Percentiles rank a stretch among this genome's conserved stretches.
Evolutionary conservation across 768 basidiomycete genomes (phyloP).

Genomic region (Pleurotus giganteus): DNA sequence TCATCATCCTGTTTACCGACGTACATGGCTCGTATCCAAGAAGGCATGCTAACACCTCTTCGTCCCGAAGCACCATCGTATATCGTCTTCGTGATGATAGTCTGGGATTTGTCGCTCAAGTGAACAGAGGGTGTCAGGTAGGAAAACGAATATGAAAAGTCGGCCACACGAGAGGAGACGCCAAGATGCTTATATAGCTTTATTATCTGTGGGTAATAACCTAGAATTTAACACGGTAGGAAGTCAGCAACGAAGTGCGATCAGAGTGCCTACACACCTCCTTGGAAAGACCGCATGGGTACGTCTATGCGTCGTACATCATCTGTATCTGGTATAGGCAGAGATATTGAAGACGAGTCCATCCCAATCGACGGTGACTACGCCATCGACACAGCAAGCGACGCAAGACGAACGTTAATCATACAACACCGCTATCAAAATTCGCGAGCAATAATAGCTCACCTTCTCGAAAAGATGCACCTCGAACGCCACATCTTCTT

Average conservation of each 20-base stretch:
- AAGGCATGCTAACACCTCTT: conserved; percentile 52
- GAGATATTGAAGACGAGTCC: conserved; percentile 60
- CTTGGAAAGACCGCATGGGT: conserved; percentile 82
- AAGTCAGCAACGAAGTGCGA: not conserved
- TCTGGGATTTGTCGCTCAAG: conserved; percentile 15
- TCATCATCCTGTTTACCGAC: not conserved
- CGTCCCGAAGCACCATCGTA: conserved; percentile 65
- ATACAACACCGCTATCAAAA: conserved; percentile 5
- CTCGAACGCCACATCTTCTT: conserved; percentile 48
- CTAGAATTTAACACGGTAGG: conserved; percentile 29
- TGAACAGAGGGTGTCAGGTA: conserved; percentile 30
- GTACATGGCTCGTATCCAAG: conserved; percentile 24
- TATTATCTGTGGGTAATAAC: conserved; percentile 74
- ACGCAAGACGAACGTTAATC: no score
- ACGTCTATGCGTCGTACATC: conserved; percentile 64
- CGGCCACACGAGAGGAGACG: conserved; percentile 49
- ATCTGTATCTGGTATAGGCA: conserved; percentile 32
- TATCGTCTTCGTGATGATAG: conserved; percentile 50
- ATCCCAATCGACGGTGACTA: conserved; percentile 62
- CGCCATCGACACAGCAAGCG: not conserved
- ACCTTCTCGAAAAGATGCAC: conserved; percentile 80
- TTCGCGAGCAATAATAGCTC: conserved; percentile 18
- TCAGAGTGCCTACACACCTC: conserved; percentile 43
- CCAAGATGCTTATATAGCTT: conserved; percentile 61
- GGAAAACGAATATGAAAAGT: conserved; percentile 77